Evolutionary conservation across 805 yeast genomes (phyloP).

Genomic region (Cyberlindnera euphorbiiphila): DNA sequence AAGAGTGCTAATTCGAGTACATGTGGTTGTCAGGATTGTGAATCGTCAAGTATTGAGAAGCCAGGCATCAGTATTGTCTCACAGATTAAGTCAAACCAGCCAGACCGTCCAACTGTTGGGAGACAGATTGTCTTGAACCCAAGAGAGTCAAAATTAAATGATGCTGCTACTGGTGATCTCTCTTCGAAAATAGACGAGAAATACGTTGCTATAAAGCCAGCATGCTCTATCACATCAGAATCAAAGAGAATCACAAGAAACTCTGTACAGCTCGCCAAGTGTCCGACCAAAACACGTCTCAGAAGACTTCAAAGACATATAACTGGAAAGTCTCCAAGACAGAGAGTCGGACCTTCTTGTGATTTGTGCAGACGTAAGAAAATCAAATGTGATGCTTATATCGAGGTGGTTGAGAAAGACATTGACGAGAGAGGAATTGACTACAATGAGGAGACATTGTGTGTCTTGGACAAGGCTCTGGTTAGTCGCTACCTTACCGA

Average conservation of each 20-base stretch:
- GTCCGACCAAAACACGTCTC: constrained; percentile 1
- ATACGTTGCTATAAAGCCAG: constrained; percentile 1
- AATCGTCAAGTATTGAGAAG: not conserved
- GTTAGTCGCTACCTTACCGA: constrained; percentile 1
- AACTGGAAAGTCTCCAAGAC: constrained; percentile 37
- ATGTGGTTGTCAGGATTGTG: constrained; percentile 5
- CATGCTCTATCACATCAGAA: not conserved
- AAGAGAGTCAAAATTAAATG: too few species aligned
- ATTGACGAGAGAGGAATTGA: constrained; percentile 1
- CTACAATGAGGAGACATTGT: not conserved
- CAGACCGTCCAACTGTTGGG: too few species aligned
- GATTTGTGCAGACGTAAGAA: constrained; percentile 66
- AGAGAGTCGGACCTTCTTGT: constrained; percentile 72
- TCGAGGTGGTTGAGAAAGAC: constrained; percentile 33
- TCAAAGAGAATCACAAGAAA: not conserved
- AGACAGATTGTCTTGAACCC: too few species aligned
- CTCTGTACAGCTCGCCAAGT: too few species aligned
- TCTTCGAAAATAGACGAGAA: not conserved
- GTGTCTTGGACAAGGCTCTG: not conserved
- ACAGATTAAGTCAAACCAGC: too few species aligned
- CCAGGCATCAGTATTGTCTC: not conserved
- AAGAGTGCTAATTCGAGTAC: not conserved
- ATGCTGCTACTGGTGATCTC: too few species aligned
- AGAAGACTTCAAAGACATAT: constrained; percentile 11
- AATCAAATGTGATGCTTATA: constrained; percentile 70